phyloP scores from a whole-genome alignment of 139 green algal species.

The Astrephomene gubernaculifera region DNA sequence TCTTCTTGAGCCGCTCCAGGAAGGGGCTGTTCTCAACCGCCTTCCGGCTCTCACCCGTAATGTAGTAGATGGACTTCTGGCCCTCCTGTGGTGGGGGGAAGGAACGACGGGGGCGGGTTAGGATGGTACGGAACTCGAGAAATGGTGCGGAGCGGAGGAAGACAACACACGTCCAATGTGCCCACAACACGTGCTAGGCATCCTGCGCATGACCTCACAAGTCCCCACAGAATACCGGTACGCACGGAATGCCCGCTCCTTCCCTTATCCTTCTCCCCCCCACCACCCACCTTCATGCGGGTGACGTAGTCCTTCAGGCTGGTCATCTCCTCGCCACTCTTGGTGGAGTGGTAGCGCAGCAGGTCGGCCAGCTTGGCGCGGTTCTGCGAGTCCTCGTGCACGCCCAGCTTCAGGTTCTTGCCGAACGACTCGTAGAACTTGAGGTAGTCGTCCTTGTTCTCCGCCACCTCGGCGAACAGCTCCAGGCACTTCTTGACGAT shows the following conservation, averaged over 20 bases:
- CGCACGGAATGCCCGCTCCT: too few species aligned
- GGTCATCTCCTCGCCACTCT: conserved; percentile 98
- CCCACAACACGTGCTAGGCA: too few species aligned
- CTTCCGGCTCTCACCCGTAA: conserved; percentile 96
- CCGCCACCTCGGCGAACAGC: conserved; percentile 96
- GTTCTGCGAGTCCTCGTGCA: conserved; percentile 98
- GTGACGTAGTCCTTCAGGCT: conserved; percentile 99
- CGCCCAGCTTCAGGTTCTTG: conserved; percentile 99
- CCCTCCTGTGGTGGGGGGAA: too few species aligned
- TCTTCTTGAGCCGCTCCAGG: conserved; percentile 97
- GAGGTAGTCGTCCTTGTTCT: conserved; percentile 99
- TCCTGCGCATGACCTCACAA: too few species aligned
- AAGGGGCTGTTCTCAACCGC: conserved; percentile 99
- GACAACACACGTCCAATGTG: too few species aligned
- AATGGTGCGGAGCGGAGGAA: too few species aligned
- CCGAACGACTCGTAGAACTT: conserved; percentile 99
- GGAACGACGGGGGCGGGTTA: too few species aligned
- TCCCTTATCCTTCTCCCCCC: too few species aligned
- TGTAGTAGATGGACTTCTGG: conserved; percentile 99
- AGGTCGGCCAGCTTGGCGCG: conserved; percentile 98
- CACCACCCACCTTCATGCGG: conserved; percentile 94
- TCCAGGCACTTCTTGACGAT: conserved; percentile 99
- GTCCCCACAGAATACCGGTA: too few species aligned
- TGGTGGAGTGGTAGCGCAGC: conserved; percentile 96
- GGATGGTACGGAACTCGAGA: too few species aligned